These are phyloP conservation scores for Lactarius tabidus DNA, from an alignment of 768 basidiomycete genomes.

Conservation along the genomic window DNA sequence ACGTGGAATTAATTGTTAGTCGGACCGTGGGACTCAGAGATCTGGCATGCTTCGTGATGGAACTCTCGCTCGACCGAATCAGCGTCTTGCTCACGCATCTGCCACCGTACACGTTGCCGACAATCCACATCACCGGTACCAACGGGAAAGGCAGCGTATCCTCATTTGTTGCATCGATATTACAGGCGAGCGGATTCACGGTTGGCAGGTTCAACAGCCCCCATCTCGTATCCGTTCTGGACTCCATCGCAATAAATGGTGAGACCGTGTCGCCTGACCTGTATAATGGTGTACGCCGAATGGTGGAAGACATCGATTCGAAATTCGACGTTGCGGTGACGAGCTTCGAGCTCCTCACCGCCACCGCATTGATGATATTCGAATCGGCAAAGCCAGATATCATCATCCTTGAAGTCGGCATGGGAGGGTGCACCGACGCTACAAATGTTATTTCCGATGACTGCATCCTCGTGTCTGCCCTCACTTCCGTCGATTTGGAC, in stretches of 20 bases:
- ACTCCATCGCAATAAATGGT: slow-evolving; percentile 70
- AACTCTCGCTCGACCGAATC: slow-evolving; percentile 62
- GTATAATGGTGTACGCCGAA: slow-evolving; percentile 46
- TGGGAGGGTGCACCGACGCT: slow-evolving; percentile 91
- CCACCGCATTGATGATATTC: slow-evolving; percentile 75
- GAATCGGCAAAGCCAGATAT: slow-evolving; percentile 68
- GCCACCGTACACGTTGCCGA: slow-evolving; percentile 67
- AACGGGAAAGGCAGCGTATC: slow-evolving; percentile 97
- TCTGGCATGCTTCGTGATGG: slow-evolving; percentile 32
- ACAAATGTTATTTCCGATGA: slow-evolving; percentile 83
- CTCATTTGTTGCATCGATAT: slow-evolving; percentile 72
- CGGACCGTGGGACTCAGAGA: not conserved
- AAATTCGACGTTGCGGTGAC: slow-evolving; percentile 48
- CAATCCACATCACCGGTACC: slow-evolving; percentile 89
- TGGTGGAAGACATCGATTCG: slow-evolving; percentile 48
- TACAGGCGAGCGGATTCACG: slow-evolving; percentile 50
- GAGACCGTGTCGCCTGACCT: slow-evolving; percentile 42
- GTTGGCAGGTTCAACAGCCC: slow-evolving; percentile 91
- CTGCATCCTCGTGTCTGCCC: slow-evolving; percentile 67
- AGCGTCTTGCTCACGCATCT: slow-evolving; percentile 48
- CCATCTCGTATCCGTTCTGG: slow-evolving; percentile 73
- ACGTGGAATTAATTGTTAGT: not conserved
- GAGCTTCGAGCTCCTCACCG: slow-evolving; percentile 81
- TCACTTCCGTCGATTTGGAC: slow-evolving; percentile 88
- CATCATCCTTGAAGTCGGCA: slow-evolving; percentile 87